Base-by-base conservation (phyloP, 371 early-diverging fungal species). In the Syncephalastrum racemosum region DNA sequence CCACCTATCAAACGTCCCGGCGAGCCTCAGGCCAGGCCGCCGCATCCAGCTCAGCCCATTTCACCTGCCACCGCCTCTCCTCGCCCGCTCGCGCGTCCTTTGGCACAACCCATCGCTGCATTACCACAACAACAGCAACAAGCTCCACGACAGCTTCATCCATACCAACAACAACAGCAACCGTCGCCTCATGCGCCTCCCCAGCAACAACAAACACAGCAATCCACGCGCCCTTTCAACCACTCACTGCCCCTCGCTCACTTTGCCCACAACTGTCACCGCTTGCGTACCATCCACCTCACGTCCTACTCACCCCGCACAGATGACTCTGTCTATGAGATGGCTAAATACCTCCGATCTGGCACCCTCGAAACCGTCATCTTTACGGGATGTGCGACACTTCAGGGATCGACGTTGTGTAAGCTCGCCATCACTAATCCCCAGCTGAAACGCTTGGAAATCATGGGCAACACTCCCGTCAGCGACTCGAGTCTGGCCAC, bases 261-360 rank as follows among this genome's bases (percentile, higher is more conserved):
- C 49, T 68, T 77, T 48, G 70, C 72, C 14, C 58, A 77, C 48
- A 77, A 77, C 48, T 77, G 78, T 31, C 65, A 53, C n/a, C 60
- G 60, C 36, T 53, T 77, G 16, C 65, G 65, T 40, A 60, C 67
- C 2, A 68, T 77, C 31, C 67, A 62, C 36, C 63, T 77, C 18
- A 60, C 57, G n/a, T 67, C 74, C 2, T 77, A 77, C 50, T 62
- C 62, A n/a, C 78, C 78, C 8, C 71, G 68, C 48, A 71, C 67
- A 16, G 78, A 77, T 36, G 78, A 77, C 44, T 68, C 78, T 6
- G 65, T 77, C 7, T 77, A 77, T 49, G 78, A 77, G 55, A 69
- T 77, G 70, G 78, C 78, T 0, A 77, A 77, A 53, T 74, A 70
- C 48, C 54, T 77, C 48, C 63, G 53, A 27, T 64, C 62, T 4